Percentiles rank a stretch among this genome's conserved stretches.
Evolutionary conservation across 2,329 filamentous ascomycete genomes (phyloP).

Genomic region (Colletotrichum navitas): DNA sequence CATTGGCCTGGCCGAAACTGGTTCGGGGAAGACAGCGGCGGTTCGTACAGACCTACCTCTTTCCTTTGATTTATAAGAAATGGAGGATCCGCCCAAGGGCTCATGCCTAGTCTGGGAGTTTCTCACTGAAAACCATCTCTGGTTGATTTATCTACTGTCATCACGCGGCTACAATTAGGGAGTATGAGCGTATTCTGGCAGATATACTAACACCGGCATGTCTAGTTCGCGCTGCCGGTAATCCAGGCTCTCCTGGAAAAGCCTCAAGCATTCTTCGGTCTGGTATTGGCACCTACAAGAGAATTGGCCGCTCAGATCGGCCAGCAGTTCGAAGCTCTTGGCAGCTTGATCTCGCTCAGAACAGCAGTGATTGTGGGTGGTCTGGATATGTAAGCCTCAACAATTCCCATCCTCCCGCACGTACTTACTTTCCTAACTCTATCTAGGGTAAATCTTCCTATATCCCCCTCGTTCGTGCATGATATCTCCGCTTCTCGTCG

Average conservation of each 20-base stretch:
- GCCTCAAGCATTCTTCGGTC: slow-evolving; percentile 86
- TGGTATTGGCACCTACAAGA: slow-evolving; percentile 91
- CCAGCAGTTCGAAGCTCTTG: slow-evolving; percentile 87
- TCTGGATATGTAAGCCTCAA: slow-evolving; percentile 76
- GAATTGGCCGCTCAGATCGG: slow-evolving; percentile 94
- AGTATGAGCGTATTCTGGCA: neutral
- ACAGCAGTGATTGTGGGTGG: slow-evolving; percentile 91
- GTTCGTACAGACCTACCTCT: neutral
- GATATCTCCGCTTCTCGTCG: neutral
- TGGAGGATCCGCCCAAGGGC: neutral
- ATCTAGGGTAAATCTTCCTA: neutral
- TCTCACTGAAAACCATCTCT: neutral
- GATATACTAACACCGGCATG: neutral
- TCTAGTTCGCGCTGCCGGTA: slow-evolving; percentile 85
- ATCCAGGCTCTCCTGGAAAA: slow-evolving; percentile 91
- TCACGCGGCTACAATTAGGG: too few relatives aligned
- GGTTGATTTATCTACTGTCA: too few relatives aligned
- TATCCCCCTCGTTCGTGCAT: neutral
- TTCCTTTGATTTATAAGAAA: neutral
- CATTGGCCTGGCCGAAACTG: slow-evolving; percentile 95
- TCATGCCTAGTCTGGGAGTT: neutral
- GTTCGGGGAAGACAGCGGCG: slow-evolving; percentile 94
- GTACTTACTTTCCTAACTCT: neutral
- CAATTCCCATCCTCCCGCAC: too few relatives aligned
- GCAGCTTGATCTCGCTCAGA: slow-evolving; percentile 87